These are phyloP conservation scores for Coprinellus micaceus DNA, from an alignment of 768 basidiomycete genomes.

Conservation along the genomic window DNA sequence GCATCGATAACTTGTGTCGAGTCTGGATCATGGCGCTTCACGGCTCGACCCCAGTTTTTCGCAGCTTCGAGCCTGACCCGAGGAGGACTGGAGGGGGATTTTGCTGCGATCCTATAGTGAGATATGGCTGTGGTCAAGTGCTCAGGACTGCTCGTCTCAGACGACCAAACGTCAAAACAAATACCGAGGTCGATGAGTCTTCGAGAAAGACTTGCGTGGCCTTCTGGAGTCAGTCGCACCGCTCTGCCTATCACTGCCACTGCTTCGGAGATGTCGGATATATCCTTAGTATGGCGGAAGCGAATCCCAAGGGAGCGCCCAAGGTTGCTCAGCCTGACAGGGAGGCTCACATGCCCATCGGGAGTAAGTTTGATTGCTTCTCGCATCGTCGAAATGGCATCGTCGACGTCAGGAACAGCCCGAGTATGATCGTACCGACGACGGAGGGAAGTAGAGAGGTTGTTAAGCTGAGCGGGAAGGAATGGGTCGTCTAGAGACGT, in stretches of 20 bases:
- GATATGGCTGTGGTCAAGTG: neutral
- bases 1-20: neutral
- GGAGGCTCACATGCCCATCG: neutral
- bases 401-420: slow-evolving; percentile 10
- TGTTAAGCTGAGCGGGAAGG: neutral
- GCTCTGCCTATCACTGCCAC: neutral
- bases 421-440: slow-evolving; percentile 2
- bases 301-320: slow-evolving; percentile 11
- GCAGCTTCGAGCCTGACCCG: slow-evolving; percentile 1
- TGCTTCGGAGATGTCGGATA: neutral
- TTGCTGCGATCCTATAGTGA: slow-evolving; percentile 1
- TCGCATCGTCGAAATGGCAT: slow-evolving; percentile 9
- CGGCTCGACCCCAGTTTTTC: slow-evolving; percentile 4
- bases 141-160: neutral
- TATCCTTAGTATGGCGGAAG: slow-evolving; percentile 5
- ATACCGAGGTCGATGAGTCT: neutral
- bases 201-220: neutral
- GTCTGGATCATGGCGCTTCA: neutral
- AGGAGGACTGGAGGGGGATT: slow-evolving; percentile 5
- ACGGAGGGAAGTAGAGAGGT: slow-evolving; percentile 16
- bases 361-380: slow-evolving; percentile 11
- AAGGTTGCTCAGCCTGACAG: slow-evolving; percentile 5
- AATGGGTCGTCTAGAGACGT: neutral
- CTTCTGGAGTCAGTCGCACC: neutral
- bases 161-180: neutral